A percentile compares a stretch with the other conserved stretches of the same genome.
Conservation (phyloP, 768 basidiomycete species). For the Phanerochaete sordida region DNA sequence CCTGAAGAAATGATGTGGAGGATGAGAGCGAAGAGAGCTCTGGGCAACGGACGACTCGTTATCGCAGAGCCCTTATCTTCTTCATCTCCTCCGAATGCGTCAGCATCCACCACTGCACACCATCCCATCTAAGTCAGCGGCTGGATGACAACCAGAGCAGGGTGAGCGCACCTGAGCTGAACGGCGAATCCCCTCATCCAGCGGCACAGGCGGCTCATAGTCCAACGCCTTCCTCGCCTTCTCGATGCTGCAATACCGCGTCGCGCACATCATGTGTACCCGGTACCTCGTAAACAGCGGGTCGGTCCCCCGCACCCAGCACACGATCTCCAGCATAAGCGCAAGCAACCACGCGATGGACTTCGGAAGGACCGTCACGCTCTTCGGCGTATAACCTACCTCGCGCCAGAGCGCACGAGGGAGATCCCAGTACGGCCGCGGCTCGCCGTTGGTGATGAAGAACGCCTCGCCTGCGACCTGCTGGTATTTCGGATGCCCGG, state of each 20-base stretch:
- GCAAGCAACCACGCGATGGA: neutral
- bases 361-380: neutral
- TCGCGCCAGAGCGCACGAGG: slow-evolving; percentile 25
- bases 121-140: no score
- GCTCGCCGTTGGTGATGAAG: slow-evolving; percentile 95
- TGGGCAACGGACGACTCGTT: no score
- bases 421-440: slow-evolving; percentile 93
- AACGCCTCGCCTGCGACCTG: slow-evolving; percentile 88
- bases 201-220: slow-evolving; percentile 86
- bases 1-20: no score
- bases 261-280: slow-evolving; percentile 60
- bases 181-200: slow-evolving; percentile 82
- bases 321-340: neutral
- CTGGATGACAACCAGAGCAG: no score
- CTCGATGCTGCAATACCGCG: slow-evolving; percentile 90
- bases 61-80: no score
- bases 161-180: slow-evolving; percentile 74
- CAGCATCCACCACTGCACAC: no score
- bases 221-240: slow-evolving; percentile 87
- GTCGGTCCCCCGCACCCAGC: neutral
- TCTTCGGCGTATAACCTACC: no score
- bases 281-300: no score
- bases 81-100: no score
- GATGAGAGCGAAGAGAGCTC: no score
- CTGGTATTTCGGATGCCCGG: slow-evolving; percentile 13